Conservation (phyloP, 371 early-diverging fungal genomes). For the Umbelopsis sp. region DNA sequence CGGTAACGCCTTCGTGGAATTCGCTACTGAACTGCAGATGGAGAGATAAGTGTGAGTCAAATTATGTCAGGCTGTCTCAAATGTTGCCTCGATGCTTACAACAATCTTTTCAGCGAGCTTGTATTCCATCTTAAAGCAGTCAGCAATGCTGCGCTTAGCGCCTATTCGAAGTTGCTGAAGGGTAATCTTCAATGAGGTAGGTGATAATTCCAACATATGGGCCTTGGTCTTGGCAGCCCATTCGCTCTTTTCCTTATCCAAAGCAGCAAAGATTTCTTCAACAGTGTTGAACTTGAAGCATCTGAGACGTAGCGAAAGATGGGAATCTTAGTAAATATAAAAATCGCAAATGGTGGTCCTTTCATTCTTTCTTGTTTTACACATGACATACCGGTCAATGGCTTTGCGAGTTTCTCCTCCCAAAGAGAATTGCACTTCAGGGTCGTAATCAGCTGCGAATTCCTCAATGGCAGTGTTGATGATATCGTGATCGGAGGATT, state of each 20-base stretch:
- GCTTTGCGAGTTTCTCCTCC: conserved; percentile 23
- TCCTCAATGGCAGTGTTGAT: conserved; percentile 88
- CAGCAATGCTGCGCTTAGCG: conserved; percentile 26
- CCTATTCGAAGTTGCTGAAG: conserved; percentile 75
- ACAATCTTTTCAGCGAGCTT: conserved; percentile 69
- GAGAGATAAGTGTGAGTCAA: not conserved
- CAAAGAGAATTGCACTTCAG: conserved; percentile 23
- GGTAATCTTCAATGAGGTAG: conserved; percentile 83
- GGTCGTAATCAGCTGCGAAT: conserved; percentile 58
- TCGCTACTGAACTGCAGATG: conserved; percentile 42
- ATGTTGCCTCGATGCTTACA: conserved; percentile 35
- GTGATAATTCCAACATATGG: conserved; percentile 68
- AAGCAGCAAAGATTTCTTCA: conserved; percentile 67
- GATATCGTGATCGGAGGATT: conserved; percentile 68
- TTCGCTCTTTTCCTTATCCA: conserved; percentile 54
- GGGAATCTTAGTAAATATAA: not conserved
- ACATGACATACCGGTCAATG: conserved; percentile 31
- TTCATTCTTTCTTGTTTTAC: no score
- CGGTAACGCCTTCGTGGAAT: conserved; percentile 87
- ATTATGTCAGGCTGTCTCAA: not conserved
- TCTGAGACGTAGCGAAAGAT: conserved; percentile 17
- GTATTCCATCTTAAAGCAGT: conserved; percentile 77
- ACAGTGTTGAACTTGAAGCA: conserved; percentile 81
- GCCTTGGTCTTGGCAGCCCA: conserved; percentile 73
- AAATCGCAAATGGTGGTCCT: no score